These are phyloP conservation scores for Entomortierella beljakovae DNA, from an alignment of 192 early-diverging fungal species.

Conservation along the genomic window DNA sequence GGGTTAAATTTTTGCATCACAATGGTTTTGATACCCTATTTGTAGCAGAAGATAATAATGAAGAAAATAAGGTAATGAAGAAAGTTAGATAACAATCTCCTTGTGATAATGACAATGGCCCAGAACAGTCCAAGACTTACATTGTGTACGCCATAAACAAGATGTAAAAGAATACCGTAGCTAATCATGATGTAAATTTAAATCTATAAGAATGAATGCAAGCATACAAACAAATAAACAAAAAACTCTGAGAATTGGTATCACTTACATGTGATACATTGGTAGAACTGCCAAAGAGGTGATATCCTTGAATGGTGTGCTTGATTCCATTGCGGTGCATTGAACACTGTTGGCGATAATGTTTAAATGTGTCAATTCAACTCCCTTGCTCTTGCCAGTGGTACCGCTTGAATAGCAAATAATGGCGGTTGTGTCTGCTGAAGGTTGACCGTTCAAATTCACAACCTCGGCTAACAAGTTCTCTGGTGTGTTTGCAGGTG, in stretches of 20 bases:
- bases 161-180: constrained; percentile 44
- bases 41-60: constrained; percentile 2
- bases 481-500: constrained; percentile 24
- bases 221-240: neutral
- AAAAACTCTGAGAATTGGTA: neutral
- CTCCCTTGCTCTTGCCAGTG: constrained; percentile 83
- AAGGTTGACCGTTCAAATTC: constrained; percentile 34
- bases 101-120: neutral
- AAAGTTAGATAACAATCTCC: neutral
- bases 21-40: constrained; percentile 60
- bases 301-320: constrained; percentile 24
- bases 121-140: constrained; percentile 14
- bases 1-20: constrained; percentile 75
- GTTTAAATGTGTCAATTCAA: constrained; percentile 83
- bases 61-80: neutral
- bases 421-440: constrained; percentile 58
- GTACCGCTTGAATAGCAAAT: constrained; percentile 78
- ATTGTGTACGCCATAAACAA: constrained; percentile 38
- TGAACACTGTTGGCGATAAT: constrained; percentile 82
- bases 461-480: constrained; percentile 16
- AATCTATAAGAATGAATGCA: neutral
- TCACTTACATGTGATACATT: constrained; percentile 73
- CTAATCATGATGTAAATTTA: neutral
- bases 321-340: constrained; percentile 59
- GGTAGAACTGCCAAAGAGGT: constrained; percentile 72